A percentile compares a stretch with the other conserved stretches of the same genome.
Evolutionary conservation across 2,329 filamentous ascomycete genomes (phyloP).

Genomic region (Lasiodiplodia sp.): DNA sequence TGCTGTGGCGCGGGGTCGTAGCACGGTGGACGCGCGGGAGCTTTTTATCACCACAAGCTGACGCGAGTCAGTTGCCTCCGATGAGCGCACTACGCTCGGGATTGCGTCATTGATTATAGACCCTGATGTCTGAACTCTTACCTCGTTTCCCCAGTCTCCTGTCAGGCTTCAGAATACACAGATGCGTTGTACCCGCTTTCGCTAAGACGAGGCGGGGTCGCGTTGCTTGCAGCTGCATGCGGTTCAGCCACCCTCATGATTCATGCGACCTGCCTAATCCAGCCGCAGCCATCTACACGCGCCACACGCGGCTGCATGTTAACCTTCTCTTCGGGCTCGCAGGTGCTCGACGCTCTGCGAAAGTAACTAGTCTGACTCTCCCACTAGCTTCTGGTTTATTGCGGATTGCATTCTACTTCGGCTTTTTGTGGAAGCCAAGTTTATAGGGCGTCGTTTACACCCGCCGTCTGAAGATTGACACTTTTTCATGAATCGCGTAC

Average conservation of each 20-base stretch:
- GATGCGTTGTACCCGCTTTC: neutral
- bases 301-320: neutral
- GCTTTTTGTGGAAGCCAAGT: too few species aligned
- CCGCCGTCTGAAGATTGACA: too few species aligned
- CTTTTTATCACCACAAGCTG: conserved; percentile 15
- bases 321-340: neutral
- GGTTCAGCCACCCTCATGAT: conserved; percentile 3
- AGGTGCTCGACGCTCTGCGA: neutral
- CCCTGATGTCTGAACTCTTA: neutral
- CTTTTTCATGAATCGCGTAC: too few species aligned
- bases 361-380: too few species aligned
- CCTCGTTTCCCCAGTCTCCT: neutral
- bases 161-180: neutral
- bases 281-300: neutral
- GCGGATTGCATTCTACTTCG: too few species aligned
- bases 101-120: conserved; percentile 27
- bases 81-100: conserved; percentile 6
- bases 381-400: too few species aligned
- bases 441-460: too few species aligned
- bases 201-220: neutral
- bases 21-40: neutral
- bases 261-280: conserved; percentile 11
- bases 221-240: neutral
- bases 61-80: conserved; percentile 23
- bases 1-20: conserved; percentile 11